A percentile compares a stretch with the other conserved stretches of the same genome.
phyloP scores from a whole-genome alignment of 352 stramenopile species.

The Phytophthora brassicae region DNA sequence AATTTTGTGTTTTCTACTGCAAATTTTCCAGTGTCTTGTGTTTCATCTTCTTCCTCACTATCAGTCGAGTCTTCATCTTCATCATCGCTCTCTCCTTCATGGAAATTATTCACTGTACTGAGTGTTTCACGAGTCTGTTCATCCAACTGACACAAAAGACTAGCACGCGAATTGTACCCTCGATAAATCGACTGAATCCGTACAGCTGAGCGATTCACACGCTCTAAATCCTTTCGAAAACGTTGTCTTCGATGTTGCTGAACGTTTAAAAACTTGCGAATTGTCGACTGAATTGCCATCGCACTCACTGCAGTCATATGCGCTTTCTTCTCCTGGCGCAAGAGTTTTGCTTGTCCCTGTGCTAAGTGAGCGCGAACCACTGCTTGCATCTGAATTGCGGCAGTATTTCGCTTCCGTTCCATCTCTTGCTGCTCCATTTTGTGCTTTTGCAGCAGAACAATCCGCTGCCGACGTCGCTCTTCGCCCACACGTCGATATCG shows the following conservation, averaged over 20 bases:
- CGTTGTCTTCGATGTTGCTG: conserved; percentile 46
- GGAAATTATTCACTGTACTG: not conserved
- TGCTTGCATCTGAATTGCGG: conserved; percentile 54
- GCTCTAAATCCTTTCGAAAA: conserved; percentile 55
- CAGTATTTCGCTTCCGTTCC: conserved; percentile 38
- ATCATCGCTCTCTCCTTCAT: conserved; percentile 19
- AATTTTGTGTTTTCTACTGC: not conserved
- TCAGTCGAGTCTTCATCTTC: conserved; percentile 5
- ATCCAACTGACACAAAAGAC: conserved; percentile 44
- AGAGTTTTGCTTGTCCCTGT: conserved; percentile 21
- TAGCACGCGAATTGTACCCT: conserved; percentile 57
- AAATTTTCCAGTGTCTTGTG: not conserved
- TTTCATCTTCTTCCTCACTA: not conserved
- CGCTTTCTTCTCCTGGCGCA: conserved; percentile 50
- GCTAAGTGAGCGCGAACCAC: conserved; percentile 49
- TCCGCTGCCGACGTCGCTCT: conserved; percentile 52
- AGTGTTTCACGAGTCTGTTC: conserved; percentile 27
- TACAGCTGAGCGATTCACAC: conserved; percentile 61
- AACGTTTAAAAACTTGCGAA: conserved; percentile 51
- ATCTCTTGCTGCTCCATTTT: conserved; percentile 53
- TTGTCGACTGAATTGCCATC: conserved; percentile 73
- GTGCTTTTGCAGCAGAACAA: conserved; percentile 52
- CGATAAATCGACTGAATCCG: conserved; percentile 73
- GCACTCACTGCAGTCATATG: conserved; percentile 57
- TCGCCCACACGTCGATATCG: conserved; percentile 53